Evolutionary conservation across 352 stramenopile genomes (phyloP).

Genomic region (Globisporangium sylvaticum): DNA sequence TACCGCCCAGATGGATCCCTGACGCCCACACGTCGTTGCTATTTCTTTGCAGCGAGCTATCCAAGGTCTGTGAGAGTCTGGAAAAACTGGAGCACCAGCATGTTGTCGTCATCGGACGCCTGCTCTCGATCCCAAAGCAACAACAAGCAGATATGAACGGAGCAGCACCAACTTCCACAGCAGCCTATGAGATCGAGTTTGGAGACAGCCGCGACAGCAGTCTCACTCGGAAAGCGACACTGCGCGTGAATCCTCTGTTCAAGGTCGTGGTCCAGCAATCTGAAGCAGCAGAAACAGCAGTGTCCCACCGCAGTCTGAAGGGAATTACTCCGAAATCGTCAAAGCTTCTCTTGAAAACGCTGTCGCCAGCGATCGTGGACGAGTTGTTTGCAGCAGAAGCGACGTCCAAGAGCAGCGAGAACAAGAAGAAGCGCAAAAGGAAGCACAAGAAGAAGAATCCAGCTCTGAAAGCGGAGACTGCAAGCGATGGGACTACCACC

Average conservation of each 20-base stretch:
- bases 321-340: background rate
- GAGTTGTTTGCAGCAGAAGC: conserved; percentile 5
- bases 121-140: conserved; percentile 3
- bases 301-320: background rate
- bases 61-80: background rate
- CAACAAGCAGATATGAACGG: background rate
- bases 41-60: conserved; percentile 4
- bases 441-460: conserved; percentile 12
- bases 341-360: conserved; percentile 9
- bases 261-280: background rate
- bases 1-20: background rate
- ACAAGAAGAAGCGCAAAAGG: conserved; percentile 3
- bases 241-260: conserved; percentile 11
- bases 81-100: conserved; percentile 1
- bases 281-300: background rate
- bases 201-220: background rate
- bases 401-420: background rate
- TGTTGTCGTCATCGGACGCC: background rate
- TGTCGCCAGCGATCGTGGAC: conserved; percentile 8
- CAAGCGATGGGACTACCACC: background rate
- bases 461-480: background rate
- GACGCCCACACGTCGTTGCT: background rate
- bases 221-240: background rate
- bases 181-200: conserved; percentile 11
- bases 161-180: background rate